Conservation (phyloP, 2,329 filamentous ascomycete species). For the Leptodontidium sp. region DNA sequence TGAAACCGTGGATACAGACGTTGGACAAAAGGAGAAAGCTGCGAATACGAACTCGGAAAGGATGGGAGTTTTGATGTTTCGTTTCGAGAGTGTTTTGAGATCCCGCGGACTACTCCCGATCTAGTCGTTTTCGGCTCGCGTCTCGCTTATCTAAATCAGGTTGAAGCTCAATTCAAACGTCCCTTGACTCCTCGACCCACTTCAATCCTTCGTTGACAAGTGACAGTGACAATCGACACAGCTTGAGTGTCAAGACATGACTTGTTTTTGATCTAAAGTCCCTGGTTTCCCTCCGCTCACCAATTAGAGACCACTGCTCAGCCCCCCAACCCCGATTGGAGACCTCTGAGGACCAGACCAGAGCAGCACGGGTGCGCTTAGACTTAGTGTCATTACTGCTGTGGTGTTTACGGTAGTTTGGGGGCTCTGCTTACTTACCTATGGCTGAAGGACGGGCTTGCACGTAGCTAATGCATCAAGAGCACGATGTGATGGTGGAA, state of each 20-base stretch:
- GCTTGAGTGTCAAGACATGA: neutral
- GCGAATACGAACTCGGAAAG: neutral
- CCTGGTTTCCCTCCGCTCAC: neutral
- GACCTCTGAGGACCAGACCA: neutral
- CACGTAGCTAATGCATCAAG: neutral
- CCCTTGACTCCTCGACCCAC: neutral
- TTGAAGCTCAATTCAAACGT: constrained; percentile 11
- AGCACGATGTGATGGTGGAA: neutral
- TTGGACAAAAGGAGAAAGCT: neutral
- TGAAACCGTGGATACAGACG: neutral
- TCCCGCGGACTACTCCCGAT: neutral
- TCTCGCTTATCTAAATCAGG: constrained; percentile 8
- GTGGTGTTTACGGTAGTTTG: too few species aligned
- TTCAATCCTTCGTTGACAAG: constrained; percentile 1
- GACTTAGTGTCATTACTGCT: neutral
- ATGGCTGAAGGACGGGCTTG: neutral
- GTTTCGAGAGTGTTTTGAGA: constrained; percentile 15
- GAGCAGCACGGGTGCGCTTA: neutral
- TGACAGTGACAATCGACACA: constrained; percentile 15
- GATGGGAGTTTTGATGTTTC: constrained; percentile 8
- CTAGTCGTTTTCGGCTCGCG: neutral
- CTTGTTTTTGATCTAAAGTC: neutral
- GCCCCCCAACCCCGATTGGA: neutral
- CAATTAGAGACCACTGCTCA: neutral
- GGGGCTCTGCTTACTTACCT: too few species aligned